A percentile compares a stretch with the other conserved stretches of the same genome.
Evolutionary conservation across 2,329 filamentous ascomycete genomes (phyloP).

Genomic region (Cladophialophora bantiana): DNA sequence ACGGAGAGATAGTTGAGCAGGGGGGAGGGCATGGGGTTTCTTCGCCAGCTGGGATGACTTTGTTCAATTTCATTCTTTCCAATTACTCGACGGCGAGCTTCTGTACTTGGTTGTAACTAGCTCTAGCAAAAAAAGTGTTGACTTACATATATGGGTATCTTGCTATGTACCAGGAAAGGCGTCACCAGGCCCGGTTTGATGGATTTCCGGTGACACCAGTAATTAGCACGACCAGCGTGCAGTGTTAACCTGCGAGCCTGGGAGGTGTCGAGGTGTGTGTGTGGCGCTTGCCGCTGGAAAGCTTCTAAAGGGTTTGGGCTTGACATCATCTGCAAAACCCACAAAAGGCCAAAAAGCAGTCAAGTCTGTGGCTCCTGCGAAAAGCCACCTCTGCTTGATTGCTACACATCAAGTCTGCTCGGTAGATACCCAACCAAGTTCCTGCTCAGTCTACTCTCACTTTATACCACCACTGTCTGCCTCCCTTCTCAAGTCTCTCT

Average conservation of each 20-base stretch:
- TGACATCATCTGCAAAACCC: constrained; percentile 6
- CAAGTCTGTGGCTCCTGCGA: not conserved
- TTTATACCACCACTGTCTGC: not conserved
- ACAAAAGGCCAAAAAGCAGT: not conserved
- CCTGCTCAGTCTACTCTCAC: not conserved
- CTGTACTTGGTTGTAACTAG: not conserved
- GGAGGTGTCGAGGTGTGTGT: not conserved
- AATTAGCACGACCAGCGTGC: not conserved
- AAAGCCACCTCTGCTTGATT: not conserved
- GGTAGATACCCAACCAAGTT: not conserved
- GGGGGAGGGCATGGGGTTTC: constrained; percentile 16
- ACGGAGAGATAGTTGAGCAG: constrained; percentile 17
- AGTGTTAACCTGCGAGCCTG: not conserved
- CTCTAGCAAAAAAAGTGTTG: constrained; percentile 1
- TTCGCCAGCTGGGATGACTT: constrained; percentile 5
- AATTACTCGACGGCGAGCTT: constrained; percentile 11
- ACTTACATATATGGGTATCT: not conserved
- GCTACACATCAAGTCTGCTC: not conserved
- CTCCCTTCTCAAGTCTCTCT: not conserved
- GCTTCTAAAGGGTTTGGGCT: not conserved
- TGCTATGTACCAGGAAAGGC: not conserved
- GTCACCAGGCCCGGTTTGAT: not conserved
- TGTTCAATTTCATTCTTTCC: constrained; percentile 21
- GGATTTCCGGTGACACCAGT: not conserved
- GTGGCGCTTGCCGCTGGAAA: not conserved